These are phyloP conservation scores for Cadophora sp. DNA, from an alignment of 2,329 filamentous ascomycete species.

Conservation along the genomic window DNA sequence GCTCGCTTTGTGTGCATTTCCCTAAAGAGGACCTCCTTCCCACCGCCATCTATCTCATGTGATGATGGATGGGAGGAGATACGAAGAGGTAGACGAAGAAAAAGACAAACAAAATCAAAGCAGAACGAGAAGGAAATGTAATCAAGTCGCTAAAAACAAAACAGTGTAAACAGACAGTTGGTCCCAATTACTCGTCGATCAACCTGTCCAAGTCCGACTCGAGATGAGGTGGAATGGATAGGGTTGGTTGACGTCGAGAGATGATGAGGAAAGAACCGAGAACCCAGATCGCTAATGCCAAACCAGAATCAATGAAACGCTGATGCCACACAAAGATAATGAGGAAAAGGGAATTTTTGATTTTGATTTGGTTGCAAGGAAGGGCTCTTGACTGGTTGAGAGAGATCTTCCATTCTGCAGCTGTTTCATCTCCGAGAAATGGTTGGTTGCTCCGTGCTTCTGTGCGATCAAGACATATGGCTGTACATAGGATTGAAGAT, in stretches of 20 bases:
- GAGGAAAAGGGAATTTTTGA: slow-evolving; percentile 30
- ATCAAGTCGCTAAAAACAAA: slow-evolving; percentile 40
- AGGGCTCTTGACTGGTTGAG: slow-evolving; percentile 14
- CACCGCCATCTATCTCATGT: not conserved
- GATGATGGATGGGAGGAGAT: not conserved
- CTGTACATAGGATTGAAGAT: slow-evolving; percentile 40
- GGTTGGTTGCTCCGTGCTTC: slow-evolving; percentile 7
- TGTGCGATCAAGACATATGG: slow-evolving; percentile 38
- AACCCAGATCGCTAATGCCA: slow-evolving; percentile 38
- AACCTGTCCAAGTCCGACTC: not conserved
- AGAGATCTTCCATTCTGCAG: slow-evolving; percentile 14
- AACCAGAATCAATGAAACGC: slow-evolving; percentile 34
- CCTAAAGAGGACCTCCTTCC: slow-evolving; percentile 11
- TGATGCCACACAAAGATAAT: slow-evolving; percentile 35
- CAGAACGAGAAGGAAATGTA: slow-evolving; percentile 14
- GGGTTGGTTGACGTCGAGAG: not conserved
- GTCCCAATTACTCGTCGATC: not conserved
- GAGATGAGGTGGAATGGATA: not conserved
- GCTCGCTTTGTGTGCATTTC: slow-evolving; percentile 15
- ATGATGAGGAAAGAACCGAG: slow-evolving; percentile 22
- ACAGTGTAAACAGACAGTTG: slow-evolving; percentile 27
- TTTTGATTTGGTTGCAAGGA: slow-evolving; percentile 21
- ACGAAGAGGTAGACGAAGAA: slow-evolving; percentile 17
- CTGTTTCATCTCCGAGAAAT: slow-evolving; percentile 15
- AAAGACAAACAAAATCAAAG: slow-evolving; percentile 21